These are phyloP conservation scores for Quercus glauca DNA, from an alignment of 306 rosid genomes.

Conservation along the genomic window DNA sequence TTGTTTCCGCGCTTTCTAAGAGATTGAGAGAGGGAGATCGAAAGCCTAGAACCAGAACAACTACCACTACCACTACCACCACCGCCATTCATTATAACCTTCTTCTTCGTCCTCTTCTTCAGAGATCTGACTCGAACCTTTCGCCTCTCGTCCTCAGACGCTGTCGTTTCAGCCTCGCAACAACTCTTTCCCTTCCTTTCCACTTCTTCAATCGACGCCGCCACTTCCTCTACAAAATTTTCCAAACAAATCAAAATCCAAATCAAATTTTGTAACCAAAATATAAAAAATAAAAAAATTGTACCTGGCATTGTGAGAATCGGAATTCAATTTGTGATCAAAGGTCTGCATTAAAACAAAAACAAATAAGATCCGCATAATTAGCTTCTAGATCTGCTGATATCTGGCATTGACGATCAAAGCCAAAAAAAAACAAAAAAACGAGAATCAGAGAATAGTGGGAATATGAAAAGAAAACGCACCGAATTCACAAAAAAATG, in stretches of 20 bases:
- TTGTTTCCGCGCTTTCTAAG: conserved; percentile 69
- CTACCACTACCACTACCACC: conserved; percentile 25
- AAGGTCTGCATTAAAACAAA: conserved; percentile 43
- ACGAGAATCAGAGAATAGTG: not conserved
- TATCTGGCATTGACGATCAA: conserved; percentile 10
- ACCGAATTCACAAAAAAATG: not conserved
- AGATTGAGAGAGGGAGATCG: conserved; percentile 45
- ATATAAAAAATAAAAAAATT: not conserved
- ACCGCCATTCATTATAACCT: conserved; percentile 10
- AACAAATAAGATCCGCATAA: not conserved
- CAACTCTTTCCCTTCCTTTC: conserved; percentile 46
- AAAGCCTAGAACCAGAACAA: conserved; percentile 50
- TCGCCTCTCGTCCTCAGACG: conserved; percentile 85
- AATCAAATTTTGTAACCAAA: no score
- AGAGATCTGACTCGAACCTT: conserved; percentile 68
- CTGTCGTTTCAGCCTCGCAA: conserved; percentile 54
- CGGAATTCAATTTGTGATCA: conserved; percentile 18
- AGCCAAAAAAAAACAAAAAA: not conserved
- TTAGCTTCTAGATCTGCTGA: not conserved
- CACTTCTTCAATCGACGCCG: conserved; percentile 41
- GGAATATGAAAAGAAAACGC: not conserved
- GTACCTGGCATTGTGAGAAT: conserved; percentile 57
- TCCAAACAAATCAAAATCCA: not conserved
- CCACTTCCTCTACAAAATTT: conserved; percentile 44
- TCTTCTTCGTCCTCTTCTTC: conserved; percentile 70